Evolutionary conservation across 768 basidiomycete genomes (phyloP), one percentile per base, ranked within the genome.

Genomic region (Suillus variegatus): DNA sequence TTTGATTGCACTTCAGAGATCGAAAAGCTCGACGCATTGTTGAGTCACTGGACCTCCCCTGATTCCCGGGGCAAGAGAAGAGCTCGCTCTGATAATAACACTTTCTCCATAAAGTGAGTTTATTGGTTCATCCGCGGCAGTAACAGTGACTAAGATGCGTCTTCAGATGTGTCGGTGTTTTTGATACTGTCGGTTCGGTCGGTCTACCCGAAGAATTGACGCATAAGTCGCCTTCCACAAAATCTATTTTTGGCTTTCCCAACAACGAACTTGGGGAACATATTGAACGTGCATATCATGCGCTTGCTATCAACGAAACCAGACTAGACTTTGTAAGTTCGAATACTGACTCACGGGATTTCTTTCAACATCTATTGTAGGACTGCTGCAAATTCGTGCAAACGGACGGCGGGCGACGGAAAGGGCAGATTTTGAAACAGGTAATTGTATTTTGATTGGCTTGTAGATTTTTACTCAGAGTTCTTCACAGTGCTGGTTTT

Each of bases 171-270:
- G 69, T 92, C 62, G 90, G 90, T 2, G 89, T 92, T 22, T 92
- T 88, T 70, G 91, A 92, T 70, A 92, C 91, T 6, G 91, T 92
- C n/a, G 89, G 89, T 16, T 83, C 89, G 13, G 73, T 90, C 36
- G 90, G 90, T 12, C 75, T 92, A 18, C 91, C 91, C 1, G 87
- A 87, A 69, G 90, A 91, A 69, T 70, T 92, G 18, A 81, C 82
- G 3, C 74, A 81, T 52, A 75, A 77, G 20, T 80, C 81, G 13
- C 74, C 80, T 18, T 82, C 81, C 63, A 73, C 81, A 16, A 80
- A 76, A 62, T 82, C 80, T 5, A 75, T 90, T 4, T 91, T 90
- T 68, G 91, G 91, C 25, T 91, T 92, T 71, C 82, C 81, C 13
- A 87, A 91, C 69, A 80, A 77, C 13, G 66, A 76, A 20, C 78